A percentile compares a stretch with the other conserved stretches of the same genome.
Conservation (phyloP, 306 rosid genomes). For the Rubus parviflorus region DNA sequence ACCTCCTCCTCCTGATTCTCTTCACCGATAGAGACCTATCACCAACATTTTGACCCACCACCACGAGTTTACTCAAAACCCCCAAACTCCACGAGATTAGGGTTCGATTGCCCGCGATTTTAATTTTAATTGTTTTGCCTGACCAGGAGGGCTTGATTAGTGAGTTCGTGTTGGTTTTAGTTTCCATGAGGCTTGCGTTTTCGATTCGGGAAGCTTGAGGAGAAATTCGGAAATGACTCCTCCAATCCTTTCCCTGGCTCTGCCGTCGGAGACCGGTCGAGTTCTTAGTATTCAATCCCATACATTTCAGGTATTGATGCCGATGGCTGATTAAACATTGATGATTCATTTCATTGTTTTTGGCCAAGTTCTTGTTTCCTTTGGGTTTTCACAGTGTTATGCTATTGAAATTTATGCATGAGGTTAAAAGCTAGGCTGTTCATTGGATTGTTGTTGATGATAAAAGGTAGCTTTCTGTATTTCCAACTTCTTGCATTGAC, state of each 20-base stretch:
- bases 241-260: constrained; percentile 65
- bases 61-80: no score
- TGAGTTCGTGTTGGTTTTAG: no score
- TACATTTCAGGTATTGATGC: constrained; percentile 62
- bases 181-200: no score
- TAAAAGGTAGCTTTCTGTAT: no score
- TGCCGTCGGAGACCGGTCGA: constrained; percentile 75
- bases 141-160: no score
- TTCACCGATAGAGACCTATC: no score
- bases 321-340: no score
- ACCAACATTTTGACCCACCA: no score
- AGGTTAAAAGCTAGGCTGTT: not conserved
- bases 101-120: no score
- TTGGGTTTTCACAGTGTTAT: not conserved
- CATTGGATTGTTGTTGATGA: not conserved
- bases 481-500: not conserved
- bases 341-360: not conserved
- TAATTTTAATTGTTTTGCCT: no score
- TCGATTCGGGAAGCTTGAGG: constrained; percentile 12
- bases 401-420: not conserved
- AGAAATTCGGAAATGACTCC: constrained; percentile 52
- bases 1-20: no score
- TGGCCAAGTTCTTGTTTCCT: not conserved
- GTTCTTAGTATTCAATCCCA: constrained; percentile 84
- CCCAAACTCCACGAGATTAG: no score